Evolutionary conservation across 352 stramenopile species (phyloP).

Genomic region (Globisporangium recalcitrans): DNA sequence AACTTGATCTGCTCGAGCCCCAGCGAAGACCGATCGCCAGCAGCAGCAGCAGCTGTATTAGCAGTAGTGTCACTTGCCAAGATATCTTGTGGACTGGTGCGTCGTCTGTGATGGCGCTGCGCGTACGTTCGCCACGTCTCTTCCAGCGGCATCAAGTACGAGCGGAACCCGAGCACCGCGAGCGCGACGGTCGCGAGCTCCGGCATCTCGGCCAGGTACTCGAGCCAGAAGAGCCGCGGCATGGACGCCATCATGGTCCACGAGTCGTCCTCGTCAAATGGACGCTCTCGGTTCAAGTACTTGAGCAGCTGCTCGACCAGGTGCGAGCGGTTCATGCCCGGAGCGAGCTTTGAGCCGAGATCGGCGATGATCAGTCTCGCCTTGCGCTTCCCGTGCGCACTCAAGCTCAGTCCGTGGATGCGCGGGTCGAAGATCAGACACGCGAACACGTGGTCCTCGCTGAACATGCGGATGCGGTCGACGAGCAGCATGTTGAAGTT

Average conservation of each 20-base stretch:
- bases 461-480: conserved; percentile 17
- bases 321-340: conserved; percentile 13
- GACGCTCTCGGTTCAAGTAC: conserved; percentile 28
- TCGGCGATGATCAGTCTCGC: conserved; percentile 20
- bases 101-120: conserved; percentile 1
- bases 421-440: conserved; percentile 35
- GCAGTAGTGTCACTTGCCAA: neutral
- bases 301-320: conserved; percentile 35
- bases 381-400: conserved; percentile 27
- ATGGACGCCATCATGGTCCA: conserved; percentile 37
- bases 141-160: conserved; percentile 27
- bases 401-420: conserved; percentile 28
- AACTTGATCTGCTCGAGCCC: conserved; percentile 12
- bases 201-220: conserved; percentile 26
- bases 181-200: conserved; percentile 34
- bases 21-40: neutral
- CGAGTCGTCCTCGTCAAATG: conserved; percentile 38
- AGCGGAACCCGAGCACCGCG: conserved; percentile 24
- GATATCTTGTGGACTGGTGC: neutral
- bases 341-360: conserved; percentile 14
- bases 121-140: conserved; percentile 19
- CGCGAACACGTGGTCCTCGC: conserved; percentile 22
- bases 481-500: conserved; percentile 19
- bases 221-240: conserved; percentile 41
- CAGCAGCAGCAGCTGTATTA: neutral